Conservation (phyloP, 2,329 filamentous ascomycete species). For the Aureobasidium melanogenum region DNA sequence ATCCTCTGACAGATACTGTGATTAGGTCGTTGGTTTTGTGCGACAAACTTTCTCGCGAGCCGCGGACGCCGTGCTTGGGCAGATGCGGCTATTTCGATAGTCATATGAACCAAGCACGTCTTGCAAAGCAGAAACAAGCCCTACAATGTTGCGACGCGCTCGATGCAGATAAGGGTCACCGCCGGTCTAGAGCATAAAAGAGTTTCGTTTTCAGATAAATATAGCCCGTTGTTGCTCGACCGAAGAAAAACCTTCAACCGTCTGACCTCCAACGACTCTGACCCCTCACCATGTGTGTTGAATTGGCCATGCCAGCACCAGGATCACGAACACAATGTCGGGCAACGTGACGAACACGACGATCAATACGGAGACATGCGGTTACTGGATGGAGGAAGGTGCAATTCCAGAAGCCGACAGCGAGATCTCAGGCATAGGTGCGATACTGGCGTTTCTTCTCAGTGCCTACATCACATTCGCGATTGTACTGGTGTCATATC, state of each 20-base stretch:
- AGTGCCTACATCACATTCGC: slow-evolving; percentile 18
- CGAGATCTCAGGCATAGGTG: slow-evolving; percentile 19
- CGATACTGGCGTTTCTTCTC: slow-evolving; percentile 17
- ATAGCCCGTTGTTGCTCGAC: background rate
- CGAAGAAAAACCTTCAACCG: slow-evolving; percentile 3
- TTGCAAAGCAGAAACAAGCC: background rate
- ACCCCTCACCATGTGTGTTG: background rate
- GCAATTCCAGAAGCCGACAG: slow-evolving; percentile 14
- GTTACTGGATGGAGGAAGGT: background rate
- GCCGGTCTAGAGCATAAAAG: background rate
- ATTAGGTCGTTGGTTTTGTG: background rate
- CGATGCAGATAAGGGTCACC: background rate
- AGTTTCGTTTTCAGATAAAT: background rate
- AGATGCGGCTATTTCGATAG: background rate
- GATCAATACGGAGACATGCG: background rate
- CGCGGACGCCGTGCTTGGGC: background rate
- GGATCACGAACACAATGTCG: background rate
- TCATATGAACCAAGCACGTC: background rate
- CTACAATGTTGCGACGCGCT: background rate
- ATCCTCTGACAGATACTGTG: background rate
- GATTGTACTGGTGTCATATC: slow-evolving; percentile 15
- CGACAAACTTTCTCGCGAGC: background rate
- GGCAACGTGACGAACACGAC: background rate
- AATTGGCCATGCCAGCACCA: too few species aligned
- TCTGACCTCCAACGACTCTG: background rate